Evolutionary conservation across 2,329 filamentous ascomycete species (phyloP), one percentile per base, ranked within the genome.

Genomic region (Phialocephala subalpina): DNA sequence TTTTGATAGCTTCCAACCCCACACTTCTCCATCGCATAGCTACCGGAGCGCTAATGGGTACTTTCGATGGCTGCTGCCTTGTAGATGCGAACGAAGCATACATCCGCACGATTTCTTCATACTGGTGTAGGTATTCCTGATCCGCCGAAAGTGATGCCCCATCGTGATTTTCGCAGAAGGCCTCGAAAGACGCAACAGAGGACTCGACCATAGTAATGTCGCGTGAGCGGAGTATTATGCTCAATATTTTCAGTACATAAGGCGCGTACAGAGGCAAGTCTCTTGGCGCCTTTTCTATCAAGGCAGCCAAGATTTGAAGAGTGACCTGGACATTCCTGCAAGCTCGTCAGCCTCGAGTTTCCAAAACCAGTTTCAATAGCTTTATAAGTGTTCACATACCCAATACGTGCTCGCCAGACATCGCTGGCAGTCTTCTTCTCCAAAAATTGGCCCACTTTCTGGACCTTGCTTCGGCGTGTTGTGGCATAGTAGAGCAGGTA

Each of bases 401-500:
- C 94, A 76, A 96, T 92, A 76, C 93, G 90, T 78, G 89, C 87
- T 76, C 92, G 92, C 88, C 91, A 97, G 71, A 97, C 93, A 82
- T 99, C 96, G 76, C 89, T 91, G 68, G 92, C 92, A 25, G 93
- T 96, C 82, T 95, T 93, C 84, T 95, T 97, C 82, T 98, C 94
- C 70, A 99, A 85, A 77, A 97, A 99, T 73, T 89, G 90, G 78
- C 93, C 94, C 72, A 99, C 94, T 81, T 99, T 99, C 76, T 96
- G 93, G 73, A 98, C 89, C 85, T 98, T 99, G 80, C 92, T 95
- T 71, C 93, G 90, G 67, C 95, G 92, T 73, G 94, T 97, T 77
- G 92, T 97, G 68, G 93, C 94, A 83, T 99, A 98, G 85, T 97
- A 98, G 62, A 98, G 88, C 70, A 99, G 87, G 78, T 98, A 98